Evolutionary conservation across 2,329 filamentous ascomycete species (phyloP), one percentile per base, ranked within the genome.

Genomic region (Talaromyces sp.): DNA sequence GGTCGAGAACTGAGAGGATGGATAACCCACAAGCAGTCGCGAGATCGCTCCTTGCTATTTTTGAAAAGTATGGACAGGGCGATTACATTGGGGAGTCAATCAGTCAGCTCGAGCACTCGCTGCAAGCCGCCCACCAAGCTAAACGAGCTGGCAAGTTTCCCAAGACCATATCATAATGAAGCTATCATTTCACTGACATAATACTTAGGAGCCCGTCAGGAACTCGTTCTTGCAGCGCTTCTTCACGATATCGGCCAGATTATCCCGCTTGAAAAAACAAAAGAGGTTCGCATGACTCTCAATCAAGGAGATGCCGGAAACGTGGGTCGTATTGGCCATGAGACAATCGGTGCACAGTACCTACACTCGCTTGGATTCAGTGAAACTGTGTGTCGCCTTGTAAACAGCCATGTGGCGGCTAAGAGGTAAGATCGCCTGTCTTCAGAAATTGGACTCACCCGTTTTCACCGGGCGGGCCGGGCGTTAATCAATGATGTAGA

Each of bases 211-310:
- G 69, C 70, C 10, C 61, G 63, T 7, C 66, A 67, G 11, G 67
- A 73, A 7, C 73, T 75, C 3, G 67, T 79, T 3, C 70, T 78
- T 27, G 79, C 77, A 0, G 76, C 78, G 8, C 68, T 81, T 10
- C 71, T 81, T 5, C 79, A 81, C 66, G 79, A 81, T 60, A 76
- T 80, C 57, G 79, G 79, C 16, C 77, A 79, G 31, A 78, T 80
- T 63, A 74, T 80, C 14, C 79, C 78, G 3, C 50, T 77, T 1
- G 68, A 71, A 65, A 70, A 65, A 31, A 73, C 66, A 24, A 73
- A 68, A 33, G 76, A 72, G 63, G 67, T 67, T 8, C 68, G 72
- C 3, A 73, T 74, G 72, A 69, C 72, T 24, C 67, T 75, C 39
- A 65, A 64, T 11, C 33, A 39, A 9, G 68, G 68, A 7, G 70